phyloP scores from a whole-genome alignment of 2,329 filamentous ascomycete species.

The Chrysoporthe puriensis region DNA sequence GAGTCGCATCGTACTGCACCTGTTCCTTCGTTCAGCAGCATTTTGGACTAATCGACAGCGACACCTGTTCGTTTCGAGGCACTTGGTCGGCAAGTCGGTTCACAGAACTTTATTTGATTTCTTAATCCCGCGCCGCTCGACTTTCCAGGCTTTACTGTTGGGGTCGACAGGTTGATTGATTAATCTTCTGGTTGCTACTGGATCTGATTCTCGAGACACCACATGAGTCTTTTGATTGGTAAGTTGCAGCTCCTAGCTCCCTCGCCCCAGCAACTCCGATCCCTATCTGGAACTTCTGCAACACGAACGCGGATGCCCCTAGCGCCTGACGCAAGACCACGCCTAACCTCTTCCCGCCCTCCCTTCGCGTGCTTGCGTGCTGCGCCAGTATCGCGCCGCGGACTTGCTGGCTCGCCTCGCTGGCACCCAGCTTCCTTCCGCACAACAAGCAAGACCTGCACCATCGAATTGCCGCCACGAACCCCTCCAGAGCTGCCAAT shows the following conservation, averaged over 20 bases:
- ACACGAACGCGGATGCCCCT: not conserved
- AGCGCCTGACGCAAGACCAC: not conserved
- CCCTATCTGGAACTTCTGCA: constrained; percentile 3
- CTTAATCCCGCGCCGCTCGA: constrained; percentile 14
- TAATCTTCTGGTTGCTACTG: constrained; percentile 11
- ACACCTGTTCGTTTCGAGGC: not conserved
- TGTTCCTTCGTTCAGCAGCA: not conserved
- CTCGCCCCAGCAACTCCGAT: constrained; percentile 21
- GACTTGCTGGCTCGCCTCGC: not conserved
- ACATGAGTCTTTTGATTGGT: constrained; percentile 29
- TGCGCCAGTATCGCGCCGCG: constrained; percentile 1
- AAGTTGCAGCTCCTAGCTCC: constrained; percentile 15
- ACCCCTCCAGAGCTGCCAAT: not conserved
- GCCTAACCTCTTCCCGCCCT: not conserved
- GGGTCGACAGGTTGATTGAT: constrained; percentile 6
- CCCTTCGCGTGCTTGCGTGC: not conserved
- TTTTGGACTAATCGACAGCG: not conserved
- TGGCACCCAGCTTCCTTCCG: not conserved
- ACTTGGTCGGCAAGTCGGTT: constrained; percentile 3
- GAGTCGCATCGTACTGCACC: not conserved
- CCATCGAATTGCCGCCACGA: not conserved
- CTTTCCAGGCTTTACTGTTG: constrained; percentile 7
- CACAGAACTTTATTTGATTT: constrained; percentile 5
- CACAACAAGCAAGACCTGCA: not conserved
- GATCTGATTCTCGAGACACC: constrained; percentile 18